A percentile compares a stretch with the other conserved stretches of the same genome.
phyloP scores from a whole-genome alignment of 495 filamentous ascomycete genomes.

The Parmelia sp. region DNA sequence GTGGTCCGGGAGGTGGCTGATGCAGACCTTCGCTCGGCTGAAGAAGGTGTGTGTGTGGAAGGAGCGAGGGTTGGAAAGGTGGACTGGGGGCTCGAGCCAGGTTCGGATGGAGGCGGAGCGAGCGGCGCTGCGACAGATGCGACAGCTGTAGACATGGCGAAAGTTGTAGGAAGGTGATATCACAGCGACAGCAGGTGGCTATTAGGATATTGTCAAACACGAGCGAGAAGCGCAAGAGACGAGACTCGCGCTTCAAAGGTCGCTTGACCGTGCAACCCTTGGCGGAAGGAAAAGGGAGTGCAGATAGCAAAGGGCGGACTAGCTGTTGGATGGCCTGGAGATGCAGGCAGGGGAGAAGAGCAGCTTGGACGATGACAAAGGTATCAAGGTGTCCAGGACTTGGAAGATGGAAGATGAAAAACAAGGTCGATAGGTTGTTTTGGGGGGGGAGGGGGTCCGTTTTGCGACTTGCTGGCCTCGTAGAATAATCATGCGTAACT shows the following conservation, averaged over 20 bases:
- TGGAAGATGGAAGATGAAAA: background rate
- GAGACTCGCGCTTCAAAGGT: conserved; percentile 15
- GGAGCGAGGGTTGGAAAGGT: conserved; percentile 39
- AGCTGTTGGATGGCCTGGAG: no score
- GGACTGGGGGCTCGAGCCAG: conserved; percentile 44
- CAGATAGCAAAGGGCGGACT: background rate
- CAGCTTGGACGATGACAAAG: background rate
- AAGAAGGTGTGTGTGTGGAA: conserved; percentile 29
- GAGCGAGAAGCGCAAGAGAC: conserved; percentile 15
- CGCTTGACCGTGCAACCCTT: conserved; percentile 2
- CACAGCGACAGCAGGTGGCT: conserved; percentile 8
- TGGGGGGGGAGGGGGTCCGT: background rate
- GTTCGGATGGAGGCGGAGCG: conserved; percentile 43
- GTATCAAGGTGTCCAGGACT: background rate
- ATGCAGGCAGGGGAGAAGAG: background rate
- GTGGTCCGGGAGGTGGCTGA: conserved; percentile 26
- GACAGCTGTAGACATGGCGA: conserved; percentile 48
- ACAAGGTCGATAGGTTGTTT: background rate
- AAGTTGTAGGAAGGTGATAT: conserved; percentile 6
- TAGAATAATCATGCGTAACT: background rate
- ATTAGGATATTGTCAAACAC: background rate
- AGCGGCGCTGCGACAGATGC: conserved; percentile 44
- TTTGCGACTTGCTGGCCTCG: background rate
- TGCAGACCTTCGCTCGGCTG: conserved; percentile 25
- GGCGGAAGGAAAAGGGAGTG: conserved; percentile 1